Base-by-base conservation (phyloP, 192 early-diverging fungal genomes). In the Chytriomyces sp. region DNA sequence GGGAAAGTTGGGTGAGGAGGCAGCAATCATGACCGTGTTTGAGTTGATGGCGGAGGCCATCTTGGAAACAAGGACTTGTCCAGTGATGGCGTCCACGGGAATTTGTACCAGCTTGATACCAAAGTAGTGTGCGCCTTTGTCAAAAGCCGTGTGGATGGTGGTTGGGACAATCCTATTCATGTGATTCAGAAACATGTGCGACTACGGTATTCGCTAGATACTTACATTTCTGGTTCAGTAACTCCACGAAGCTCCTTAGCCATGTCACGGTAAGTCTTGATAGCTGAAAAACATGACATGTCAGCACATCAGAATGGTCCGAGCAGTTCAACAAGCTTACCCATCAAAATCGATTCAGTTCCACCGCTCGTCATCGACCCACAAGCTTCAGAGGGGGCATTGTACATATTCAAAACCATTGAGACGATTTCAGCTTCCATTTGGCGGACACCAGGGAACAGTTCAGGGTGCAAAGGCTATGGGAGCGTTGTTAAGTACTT, bases 391-490 rank as follows among this genome's bases (percentile, higher is more conserved):
- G 62, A 63, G 0, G 85, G 85, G 36, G 87, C 94, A 72, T 96
- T 89, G 86, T 94, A 96, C 77, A 99, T 91, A 33, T 81, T 64
- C 22, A 93, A 76, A 4, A 96, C 94, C 95, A 99, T 97, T 6
- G 89, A 87, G 40, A 96, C 91, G 30, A 95, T 84, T 76, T 99
- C 96, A 49, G 94, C 93, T 75, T 99, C 96, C 88, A 99, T 94
- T 59, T 91, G 88, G 39, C 96, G 89, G n/a, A 95, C 80, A 31
- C 94, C 94, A 1, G 95, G 95, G 83, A 97, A 99, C 57, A 97
- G 86, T 53, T 94, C 94, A 2, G 96, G 94, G 70, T 99, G 96
- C 52, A 99, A 85, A 7, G 95, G 95, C 74, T 83, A 33, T 7
- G 36, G 39, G 8, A 12, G 17, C 44, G 17, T n/a, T n/a, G n/a